Evolutionary conservation across 495 filamentous ascomycete genomes (phyloP).

Genomic region (Aspergillus steynii): DNA sequence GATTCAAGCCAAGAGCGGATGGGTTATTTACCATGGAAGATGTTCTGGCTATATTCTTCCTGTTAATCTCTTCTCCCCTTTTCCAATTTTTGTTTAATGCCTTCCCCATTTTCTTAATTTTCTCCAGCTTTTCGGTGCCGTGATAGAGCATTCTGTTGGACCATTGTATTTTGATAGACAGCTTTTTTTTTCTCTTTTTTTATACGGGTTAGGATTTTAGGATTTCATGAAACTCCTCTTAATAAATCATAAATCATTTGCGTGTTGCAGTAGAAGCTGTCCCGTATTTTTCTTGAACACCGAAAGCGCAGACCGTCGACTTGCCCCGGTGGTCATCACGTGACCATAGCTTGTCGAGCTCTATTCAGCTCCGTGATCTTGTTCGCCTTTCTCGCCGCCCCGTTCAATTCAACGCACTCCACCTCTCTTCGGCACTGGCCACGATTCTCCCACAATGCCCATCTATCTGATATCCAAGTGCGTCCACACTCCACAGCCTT

Average conservation of each 20-base stretch:
- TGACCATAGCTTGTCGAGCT: background rate
- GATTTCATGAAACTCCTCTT: slow-evolving; percentile 19
- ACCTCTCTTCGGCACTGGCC: background rate
- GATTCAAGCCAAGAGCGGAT: background rate
- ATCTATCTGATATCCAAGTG: slow-evolving; percentile 48
- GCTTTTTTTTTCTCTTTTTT: slow-evolving; percentile 9
- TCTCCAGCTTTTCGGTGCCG: slow-evolving; percentile 13
- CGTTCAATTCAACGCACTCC: background rate
- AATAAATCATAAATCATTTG: slow-evolving; percentile 10
- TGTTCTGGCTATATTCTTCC: slow-evolving; percentile 4
- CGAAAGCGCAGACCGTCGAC: no score
- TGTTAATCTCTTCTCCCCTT: background rate
- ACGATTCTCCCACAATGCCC: slow-evolving; percentile 24
- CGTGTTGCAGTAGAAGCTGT: background rate
- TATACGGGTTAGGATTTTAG: slow-evolving; percentile 8
- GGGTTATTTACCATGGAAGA: slow-evolving; percentile 19
- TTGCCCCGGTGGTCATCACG: background rate
- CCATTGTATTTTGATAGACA: slow-evolving; percentile 25
- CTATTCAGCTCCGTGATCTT: background rate
- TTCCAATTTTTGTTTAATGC: background rate
- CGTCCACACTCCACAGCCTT: slow-evolving; percentile 3
- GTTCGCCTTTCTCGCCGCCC: background rate
- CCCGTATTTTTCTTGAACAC: background rate
- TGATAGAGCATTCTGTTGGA: slow-evolving; percentile 22
- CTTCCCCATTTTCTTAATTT: slow-evolving; percentile 9